Base-by-base conservation (phyloP, 2,329 filamentous ascomycete species). In the Thielaviopsis populi region DNA sequence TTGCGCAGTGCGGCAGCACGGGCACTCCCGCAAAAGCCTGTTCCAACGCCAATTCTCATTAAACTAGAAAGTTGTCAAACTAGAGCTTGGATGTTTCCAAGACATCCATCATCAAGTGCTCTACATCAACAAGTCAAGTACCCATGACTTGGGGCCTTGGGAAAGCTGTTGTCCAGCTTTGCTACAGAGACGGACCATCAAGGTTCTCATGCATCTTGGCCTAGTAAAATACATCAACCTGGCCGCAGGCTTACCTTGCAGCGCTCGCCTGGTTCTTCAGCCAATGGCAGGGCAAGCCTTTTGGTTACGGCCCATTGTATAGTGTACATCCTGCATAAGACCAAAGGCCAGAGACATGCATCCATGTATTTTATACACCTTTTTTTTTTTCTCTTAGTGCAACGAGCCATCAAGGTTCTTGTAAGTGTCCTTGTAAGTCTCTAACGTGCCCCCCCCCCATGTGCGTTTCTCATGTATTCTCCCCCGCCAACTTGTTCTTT, bases 361-460 rank as follows among this genome's bases (percentile, higher is more conserved):
- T 1, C 24, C 27, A 56, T 50, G 46, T 13, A 50, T 37, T 56
- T 56, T 37, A 56, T 56, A 37, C 13, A 30, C 22, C 27, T 30
- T 41, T 42, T 50, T 48, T 24, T 50, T 27, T 24, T 33, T 30
- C 27, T 24, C 54, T 43, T 53, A n/a, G 37, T 33, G 19, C 48
- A 41, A 42, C 19, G 54, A 19, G 46, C 63, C 63, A 65, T 65
- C 63, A 65, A 62, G 63, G 63, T 65, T 65, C 63, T 62, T 43
- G 43, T 37, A 17, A 30, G 48, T 41, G 11, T 37, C 48, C 40
- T 46, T 48, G 53, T 27, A 56, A 56, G 53, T 17, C 42, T 46
- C 42, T 46, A 37, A 37, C 33, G 33, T 4, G 33, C 42, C 42
- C 24, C 30, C 30, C 24, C 54, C 17, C 41, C 59, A 56, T 19